phyloP scores from a whole-genome alignment of 2,329 filamentous ascomycete genomes.

The Pestalotiopsis sp. region DNA sequence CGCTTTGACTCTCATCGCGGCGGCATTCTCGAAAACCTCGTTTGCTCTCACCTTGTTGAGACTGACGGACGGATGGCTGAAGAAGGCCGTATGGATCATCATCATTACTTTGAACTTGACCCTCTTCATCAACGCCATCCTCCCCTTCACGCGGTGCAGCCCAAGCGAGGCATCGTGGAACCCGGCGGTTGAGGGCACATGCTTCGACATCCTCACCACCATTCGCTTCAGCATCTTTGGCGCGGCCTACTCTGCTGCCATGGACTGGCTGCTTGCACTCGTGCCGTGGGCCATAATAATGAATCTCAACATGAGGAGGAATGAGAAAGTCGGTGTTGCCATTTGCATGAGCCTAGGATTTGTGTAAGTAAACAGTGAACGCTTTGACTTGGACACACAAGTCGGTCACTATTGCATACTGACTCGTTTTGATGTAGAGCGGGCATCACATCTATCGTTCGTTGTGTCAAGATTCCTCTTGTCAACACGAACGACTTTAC shows the following conservation, averaged over 20 bases:
- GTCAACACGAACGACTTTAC: conserved; percentile 17
- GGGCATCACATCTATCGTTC: conserved; percentile 20
- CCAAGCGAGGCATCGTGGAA: conserved; percentile 19
- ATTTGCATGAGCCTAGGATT: conserved; percentile 38
- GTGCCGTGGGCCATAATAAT: conserved; percentile 40
- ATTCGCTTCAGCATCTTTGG: conserved; percentile 23
- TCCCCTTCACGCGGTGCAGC: conserved; percentile 23
- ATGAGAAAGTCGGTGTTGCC: conserved; percentile 38
- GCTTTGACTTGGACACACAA: not conserved
- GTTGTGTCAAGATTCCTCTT: conserved; percentile 18
- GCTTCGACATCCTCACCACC: conserved; percentile 19
- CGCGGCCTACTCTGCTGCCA: conserved; percentile 27
- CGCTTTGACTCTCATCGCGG: conserved; percentile 26
- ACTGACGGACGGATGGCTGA: conserved; percentile 29
- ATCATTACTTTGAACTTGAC: conserved; percentile 32
- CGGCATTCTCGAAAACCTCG: conserved; percentile 41
- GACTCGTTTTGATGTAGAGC: conserved; percentile 15
- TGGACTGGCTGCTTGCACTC: conserved; percentile 39
- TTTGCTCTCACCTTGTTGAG: conserved; percentile 38
- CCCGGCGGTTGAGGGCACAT: conserved; percentile 14
- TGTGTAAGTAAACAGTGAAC: conserved; percentile 23
- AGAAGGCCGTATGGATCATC: conserved; percentile 31
- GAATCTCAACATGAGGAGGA: conserved; percentile 36
- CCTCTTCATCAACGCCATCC: conserved; percentile 25
- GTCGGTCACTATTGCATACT: not conserved